These are phyloP conservation scores for Colletotrichum plurivorum DNA, from an alignment of 2,329 filamentous ascomycete species.

Conservation along the genomic window DNA sequence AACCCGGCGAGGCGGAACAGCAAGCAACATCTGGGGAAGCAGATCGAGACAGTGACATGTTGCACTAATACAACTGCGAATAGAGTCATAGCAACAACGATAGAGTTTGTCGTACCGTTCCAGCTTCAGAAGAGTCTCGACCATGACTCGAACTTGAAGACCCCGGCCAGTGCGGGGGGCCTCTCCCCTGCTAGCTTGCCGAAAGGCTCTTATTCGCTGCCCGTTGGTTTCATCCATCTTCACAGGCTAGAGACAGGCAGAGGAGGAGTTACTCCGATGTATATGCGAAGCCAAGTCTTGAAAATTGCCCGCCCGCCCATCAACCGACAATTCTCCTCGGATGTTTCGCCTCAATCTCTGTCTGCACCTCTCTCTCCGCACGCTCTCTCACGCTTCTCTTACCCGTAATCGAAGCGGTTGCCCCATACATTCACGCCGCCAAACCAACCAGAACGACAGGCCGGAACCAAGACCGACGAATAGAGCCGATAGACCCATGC, in stretches of 20 bases:
- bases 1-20: constrained; percentile 7
- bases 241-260: neutral
- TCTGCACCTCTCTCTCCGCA: neutral
- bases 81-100: neutral
- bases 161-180: constrained; percentile 23
- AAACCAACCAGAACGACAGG: too few relatives aligned
- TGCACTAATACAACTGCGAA: neutral
- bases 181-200: constrained; percentile 13
- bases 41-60: neutral
- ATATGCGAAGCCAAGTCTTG: constrained; percentile 20
- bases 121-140: constrained; percentile 16
- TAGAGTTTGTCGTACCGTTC: constrained; percentile 23
- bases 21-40: constrained; percentile 28
- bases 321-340: constrained; percentile 40
- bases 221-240: too few relatives aligned
- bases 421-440: too few relatives aligned
- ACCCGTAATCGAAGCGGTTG: too few relatives aligned
- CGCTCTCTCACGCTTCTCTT: neutral
- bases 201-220: constrained; percentile 8
- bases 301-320: neutral
- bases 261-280: constrained; percentile 31
- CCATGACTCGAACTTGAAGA: constrained; percentile 33
- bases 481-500: too few relatives aligned
- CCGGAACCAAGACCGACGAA: too few relatives aligned
- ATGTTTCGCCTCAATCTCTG: constrained; percentile 5